Base-by-base conservation (phyloP, 2,329 filamentous ascomycete genomes). In the Sporothrix pseudoabietina region DNA sequence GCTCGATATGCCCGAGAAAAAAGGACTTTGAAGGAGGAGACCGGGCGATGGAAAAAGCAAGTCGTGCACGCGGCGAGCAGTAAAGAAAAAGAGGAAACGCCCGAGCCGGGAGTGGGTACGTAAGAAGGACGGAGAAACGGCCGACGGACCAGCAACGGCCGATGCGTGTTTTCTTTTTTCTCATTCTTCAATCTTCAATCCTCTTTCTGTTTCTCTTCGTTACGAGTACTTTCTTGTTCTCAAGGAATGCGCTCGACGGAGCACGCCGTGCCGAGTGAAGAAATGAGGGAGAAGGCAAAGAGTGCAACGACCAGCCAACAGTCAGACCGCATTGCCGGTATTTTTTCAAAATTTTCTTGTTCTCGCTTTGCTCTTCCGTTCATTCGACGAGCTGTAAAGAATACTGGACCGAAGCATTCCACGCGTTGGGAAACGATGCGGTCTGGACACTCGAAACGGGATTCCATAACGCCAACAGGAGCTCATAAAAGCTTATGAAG, bases 231-330 rank as follows among this genome's bases (percentile, higher is more conserved):
- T 69, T 69, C 16, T 59, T 57, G 22, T 30, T 57, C 10, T 12
- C 12, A 22, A 47, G 35, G 52, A 55, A 70, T 59, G 68, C 22
- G 6, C 52, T 44, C 54, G 7, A 44, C 16, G 69, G 69, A 57
- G 41, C 41, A 22, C 14, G 30, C 26, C 26, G 26, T 52, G 65
- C 44, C 26, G 26, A 9, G 26, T 6, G 19, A 49, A 19, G 44
- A 49, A 49, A 14, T 12, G 14, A 47, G 52, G n/a, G 41, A 19
- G 39, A 49, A 49, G 44, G 44, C 44, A 47, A 68, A 32, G 41
- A 19, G 39, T 12, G 39, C 69, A 71, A 71, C 26, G 39, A 30
- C 69, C 69, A 61, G 55, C 39, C 69, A 61, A 71, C 55, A 54
- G 39, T 14, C 41, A 30, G 49, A 35, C 26, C 26, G 39, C 22